These are phyloP conservation scores for Phytophthora crassamura DNA, from an alignment of 352 stramenopile species.

Conservation along the genomic window DNA sequence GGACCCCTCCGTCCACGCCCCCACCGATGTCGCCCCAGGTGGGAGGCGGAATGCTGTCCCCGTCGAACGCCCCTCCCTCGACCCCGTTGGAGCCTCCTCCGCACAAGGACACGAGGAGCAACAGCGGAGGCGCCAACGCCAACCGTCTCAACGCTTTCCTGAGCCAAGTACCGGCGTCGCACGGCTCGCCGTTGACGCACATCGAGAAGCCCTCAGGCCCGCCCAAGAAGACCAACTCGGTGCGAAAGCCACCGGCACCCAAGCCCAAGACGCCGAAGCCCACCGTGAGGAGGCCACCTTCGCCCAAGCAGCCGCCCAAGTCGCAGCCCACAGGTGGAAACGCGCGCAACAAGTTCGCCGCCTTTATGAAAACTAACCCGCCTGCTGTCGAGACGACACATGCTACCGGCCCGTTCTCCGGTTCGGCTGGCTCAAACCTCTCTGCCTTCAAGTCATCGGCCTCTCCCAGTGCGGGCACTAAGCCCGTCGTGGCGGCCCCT, in stretches of 20 bases:
- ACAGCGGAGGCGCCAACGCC: conserved; percentile 55
- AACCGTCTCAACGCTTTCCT: conserved; percentile 82
- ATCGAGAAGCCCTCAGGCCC: conserved; percentile 62
- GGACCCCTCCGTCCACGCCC: conserved; percentile 70
- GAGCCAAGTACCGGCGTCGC: conserved; percentile 70
- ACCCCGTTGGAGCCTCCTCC: conserved; percentile 32
- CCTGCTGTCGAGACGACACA: conserved; percentile 43
- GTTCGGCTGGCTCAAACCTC: conserved; percentile 27
- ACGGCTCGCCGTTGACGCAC: conserved; percentile 65
- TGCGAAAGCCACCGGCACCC: conserved; percentile 44
- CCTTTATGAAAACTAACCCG: conserved; percentile 83
- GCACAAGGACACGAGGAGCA: conserved; percentile 45
- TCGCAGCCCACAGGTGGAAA: conserved; percentile 31
- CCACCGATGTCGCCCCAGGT: conserved; percentile 60
- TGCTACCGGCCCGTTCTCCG: conserved; percentile 20
- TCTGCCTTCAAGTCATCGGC: conserved; percentile 41
- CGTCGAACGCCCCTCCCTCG: conserved; percentile 31
- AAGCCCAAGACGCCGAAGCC: conserved; percentile 30
- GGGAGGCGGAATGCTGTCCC: conserved; percentile 36
- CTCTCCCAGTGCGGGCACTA: conserved; percentile 32
- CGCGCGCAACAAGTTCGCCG: conserved; percentile 79
- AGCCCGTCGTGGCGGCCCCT: conserved; percentile 14
- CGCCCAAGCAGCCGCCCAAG: conserved; percentile 35
- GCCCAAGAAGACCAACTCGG: conserved; percentile 50
- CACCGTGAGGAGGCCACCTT: conserved; percentile 28